phyloP scores from a whole-genome alignment of 306 rosid genomes.

The Begonia masoniana region DNA sequence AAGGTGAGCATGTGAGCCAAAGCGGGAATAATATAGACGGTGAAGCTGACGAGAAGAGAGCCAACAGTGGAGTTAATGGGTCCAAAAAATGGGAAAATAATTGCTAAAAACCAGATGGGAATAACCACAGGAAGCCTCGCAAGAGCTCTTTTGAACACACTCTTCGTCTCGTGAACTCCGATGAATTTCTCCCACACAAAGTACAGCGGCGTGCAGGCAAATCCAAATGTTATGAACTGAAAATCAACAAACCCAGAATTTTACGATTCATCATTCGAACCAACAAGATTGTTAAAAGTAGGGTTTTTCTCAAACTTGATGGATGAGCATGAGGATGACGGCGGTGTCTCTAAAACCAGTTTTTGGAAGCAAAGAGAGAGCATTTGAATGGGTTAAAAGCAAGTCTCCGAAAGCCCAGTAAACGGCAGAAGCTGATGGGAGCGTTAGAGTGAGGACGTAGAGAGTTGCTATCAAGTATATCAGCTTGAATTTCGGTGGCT shows the following conservation, averaged over 20 bases:
- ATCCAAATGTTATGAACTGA: conserved; percentile 96
- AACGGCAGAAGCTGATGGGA: conserved; percentile 90
- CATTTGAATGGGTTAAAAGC: conserved; percentile 88
- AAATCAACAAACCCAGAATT: neutral
- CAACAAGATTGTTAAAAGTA: no score
- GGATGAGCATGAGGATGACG: conserved; percentile 92
- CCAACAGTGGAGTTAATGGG: conserved; percentile 96
- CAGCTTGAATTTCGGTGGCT: conserved; percentile 89
- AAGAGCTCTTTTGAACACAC: conserved; percentile 68
- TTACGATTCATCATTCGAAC: no score
- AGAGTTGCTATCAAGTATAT: conserved; percentile 85
- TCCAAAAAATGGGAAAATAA: conserved; percentile 93
- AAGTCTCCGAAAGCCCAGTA: conserved; percentile 94
- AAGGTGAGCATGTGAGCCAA: conserved; percentile 91
- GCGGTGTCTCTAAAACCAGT: conserved; percentile 70
- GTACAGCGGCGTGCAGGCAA: conserved; percentile 95
- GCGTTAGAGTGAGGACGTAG: conserved; percentile 76
- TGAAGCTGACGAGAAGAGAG: conserved; percentile 94
- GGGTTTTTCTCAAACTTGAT: conserved; percentile 37
- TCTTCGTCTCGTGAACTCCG: conserved; percentile 77
- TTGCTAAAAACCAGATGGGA: conserved; percentile 95
- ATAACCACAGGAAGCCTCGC: conserved; percentile 82
- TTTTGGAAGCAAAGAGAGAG: conserved; percentile 74
- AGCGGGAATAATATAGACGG: conserved; percentile 93
- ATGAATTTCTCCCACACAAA: conserved; percentile 97